Conservation (phyloP, 768 basidiomycete species). For the Lactarius vividus region DNA sequence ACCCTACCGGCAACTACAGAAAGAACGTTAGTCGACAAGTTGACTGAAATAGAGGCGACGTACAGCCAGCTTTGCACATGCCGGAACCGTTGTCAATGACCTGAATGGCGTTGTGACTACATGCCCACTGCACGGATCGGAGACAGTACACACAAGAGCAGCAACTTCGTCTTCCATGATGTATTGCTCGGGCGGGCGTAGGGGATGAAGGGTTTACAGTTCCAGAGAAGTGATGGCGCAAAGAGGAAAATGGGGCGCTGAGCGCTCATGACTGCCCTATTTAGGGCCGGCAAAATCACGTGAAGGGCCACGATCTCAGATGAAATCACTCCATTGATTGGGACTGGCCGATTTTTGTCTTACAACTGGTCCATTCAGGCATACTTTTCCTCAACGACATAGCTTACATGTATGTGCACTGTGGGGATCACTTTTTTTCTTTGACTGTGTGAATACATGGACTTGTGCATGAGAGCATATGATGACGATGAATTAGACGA, state of each 20-base stretch:
- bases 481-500: conserved; percentile 6
- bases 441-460: conserved; percentile 21
- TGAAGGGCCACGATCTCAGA: not conserved
- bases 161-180: conserved; percentile 67
- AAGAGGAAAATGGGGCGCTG: conserved; percentile 1
- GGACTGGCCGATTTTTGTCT: not conserved
- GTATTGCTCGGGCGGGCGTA: not conserved
- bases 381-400: not conserved
- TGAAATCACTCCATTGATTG: not conserved
- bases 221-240: conserved; percentile 7
- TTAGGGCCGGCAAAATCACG: conserved; percentile 12
- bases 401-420: not conserved
- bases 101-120: conserved; percentile 36
- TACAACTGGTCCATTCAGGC: not conserved
- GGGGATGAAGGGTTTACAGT: not conserved
- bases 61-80: conserved; percentile 99
- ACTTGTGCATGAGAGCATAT: conserved; percentile 17
- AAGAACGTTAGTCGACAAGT: not conserved
- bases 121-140: not conserved
- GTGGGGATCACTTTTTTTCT: conserved; percentile 4
- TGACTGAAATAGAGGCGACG: conserved; percentile 35
- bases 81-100: conserved; percentile 95
- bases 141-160: conserved; percentile 42
- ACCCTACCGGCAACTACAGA: conserved; percentile 15
- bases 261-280: not conserved